phyloP scores from a whole-genome alignment of 352 stramenopile species.

The Elongisporangium anandrum region DNA sequence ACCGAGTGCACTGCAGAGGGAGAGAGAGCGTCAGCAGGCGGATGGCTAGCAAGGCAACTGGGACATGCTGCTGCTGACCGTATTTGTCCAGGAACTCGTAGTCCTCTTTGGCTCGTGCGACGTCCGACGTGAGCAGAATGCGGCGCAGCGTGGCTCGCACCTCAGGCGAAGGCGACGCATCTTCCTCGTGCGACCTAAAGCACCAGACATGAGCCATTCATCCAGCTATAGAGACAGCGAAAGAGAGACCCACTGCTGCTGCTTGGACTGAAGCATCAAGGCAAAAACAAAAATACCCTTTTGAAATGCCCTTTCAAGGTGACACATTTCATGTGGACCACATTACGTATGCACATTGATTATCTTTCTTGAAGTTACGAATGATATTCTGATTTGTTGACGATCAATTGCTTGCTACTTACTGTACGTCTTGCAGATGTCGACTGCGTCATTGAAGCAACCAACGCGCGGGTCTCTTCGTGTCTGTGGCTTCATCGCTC shows the following conservation, averaged over 20 bases:
- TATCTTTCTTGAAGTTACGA: too few relatives aligned
- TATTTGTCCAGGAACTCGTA: conserved; percentile 71
- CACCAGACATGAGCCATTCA: not conserved
- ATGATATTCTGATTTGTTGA: too few relatives aligned
- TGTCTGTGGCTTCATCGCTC: not conserved
- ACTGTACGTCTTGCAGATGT: not conserved
- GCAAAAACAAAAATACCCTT: too few relatives aligned
- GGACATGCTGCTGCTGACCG: conserved; percentile 15
- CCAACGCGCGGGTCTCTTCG: not conserved
- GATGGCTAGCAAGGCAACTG: not conserved
- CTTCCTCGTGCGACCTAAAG: not conserved
- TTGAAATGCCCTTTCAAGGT: not conserved
- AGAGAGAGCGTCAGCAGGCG: not conserved
- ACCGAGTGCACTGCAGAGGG: conserved; percentile 20
- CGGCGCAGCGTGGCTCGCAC: conserved; percentile 33
- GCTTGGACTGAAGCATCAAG: not conserved
- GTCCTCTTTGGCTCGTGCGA: conserved; percentile 36
- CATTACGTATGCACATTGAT: too few relatives aligned
- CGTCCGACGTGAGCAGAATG: conserved; percentile 42
- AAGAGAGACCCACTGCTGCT: not conserved
- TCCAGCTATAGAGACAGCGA: not conserved
- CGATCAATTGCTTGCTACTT: too few relatives aligned
- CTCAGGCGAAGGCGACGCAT: conserved; percentile 13
- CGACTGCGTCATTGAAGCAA: not conserved
- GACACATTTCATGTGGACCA: too few relatives aligned